Evolutionary conservation across 192 early-diverging fungal genomes (phyloP), one percentile per base, ranked within the genome.

Genomic region (Blastocladiella britannica): DNA sequence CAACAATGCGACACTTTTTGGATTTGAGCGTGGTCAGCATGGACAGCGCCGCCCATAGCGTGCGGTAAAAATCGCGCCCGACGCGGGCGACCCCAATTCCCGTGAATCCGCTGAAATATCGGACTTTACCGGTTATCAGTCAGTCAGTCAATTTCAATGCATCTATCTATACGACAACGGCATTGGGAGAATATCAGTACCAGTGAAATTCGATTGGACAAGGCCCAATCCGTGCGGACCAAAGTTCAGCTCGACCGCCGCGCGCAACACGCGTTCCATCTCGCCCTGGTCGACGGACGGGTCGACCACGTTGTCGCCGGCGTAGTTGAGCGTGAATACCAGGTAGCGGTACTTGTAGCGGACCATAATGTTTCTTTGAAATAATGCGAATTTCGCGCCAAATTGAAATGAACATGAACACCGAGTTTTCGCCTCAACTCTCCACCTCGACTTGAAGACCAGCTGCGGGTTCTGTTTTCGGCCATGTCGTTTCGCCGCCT

Each of bases 281-380:
- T 25, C 26, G 23, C 30, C 18, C 3, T 51, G 31, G 55, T 43
- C 12, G 8, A 69, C n/a, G 43, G 12, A n/a, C 43, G 63, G 61
- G 55, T 29, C 26, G 20, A 26, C 18, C n/a, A 27, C 27, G 8
- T 30, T 27, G 30, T 60, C 29, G 55, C 25, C 27, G 22, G 28
- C 37, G 55, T 59, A 66, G 57, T 9, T 22, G 28, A 70, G 25
- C 28, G 61, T 53, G 57, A 66, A 57, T 3, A 63, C 53, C 20
- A 67, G 54, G 52, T 63, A 70, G 15, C 69, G 61, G 61, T 66
- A 61, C 58, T 70, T 70, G 62, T 67, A 63, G 29, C 68, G 58
- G 22, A 65, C 57, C 63, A 64, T 64, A 8, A 2, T 22, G n/a
- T n/a, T n/a, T n/a, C n/a, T n/a, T n/a, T n/a, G n/a, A n/a, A n/a